Percentiles rank a stretch among this genome's conserved stretches.
phyloP scores from a whole-genome alignment of 768 basidiomycete genomes.

The Boletus rubropictus region DNA sequence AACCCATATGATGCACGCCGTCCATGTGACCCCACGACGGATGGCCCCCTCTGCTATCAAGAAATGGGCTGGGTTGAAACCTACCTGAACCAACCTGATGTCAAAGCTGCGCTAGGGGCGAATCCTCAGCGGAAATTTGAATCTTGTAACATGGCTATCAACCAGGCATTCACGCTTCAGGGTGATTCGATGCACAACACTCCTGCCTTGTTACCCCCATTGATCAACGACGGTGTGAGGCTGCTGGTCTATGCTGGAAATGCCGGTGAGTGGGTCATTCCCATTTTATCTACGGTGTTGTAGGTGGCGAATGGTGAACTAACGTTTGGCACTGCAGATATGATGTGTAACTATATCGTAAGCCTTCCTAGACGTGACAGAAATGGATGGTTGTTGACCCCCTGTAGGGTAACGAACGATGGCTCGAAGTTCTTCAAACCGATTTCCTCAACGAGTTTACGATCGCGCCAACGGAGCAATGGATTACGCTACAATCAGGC shows the following conservation, averaged over 20 bases:
- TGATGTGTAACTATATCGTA: constrained; percentile 84
- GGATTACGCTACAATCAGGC: constrained; percentile 49
- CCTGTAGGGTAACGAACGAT: constrained; percentile 66
- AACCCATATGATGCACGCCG: constrained; percentile 88
- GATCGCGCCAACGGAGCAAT: constrained; percentile 44
- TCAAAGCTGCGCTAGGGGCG: constrained; percentile 78
- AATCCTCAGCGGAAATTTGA: constrained; percentile 53
- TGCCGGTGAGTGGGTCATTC: constrained; percentile 45
- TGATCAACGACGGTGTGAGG: constrained; percentile 78
- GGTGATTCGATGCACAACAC: constrained; percentile 88
- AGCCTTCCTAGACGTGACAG: constrained; percentile 10
- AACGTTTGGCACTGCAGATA: constrained; percentile 41
- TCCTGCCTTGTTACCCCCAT: constrained; percentile 67
- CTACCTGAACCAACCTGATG: constrained; percentile 74
- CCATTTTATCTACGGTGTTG: background rate
- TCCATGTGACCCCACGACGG: constrained; percentile 63
- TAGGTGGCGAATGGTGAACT: constrained; percentile 4
- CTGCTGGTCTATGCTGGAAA: constrained; percentile 88
- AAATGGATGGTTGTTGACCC: background rate
- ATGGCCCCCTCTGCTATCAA: constrained; percentile 70
- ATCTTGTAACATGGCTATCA: constrained; percentile 75
- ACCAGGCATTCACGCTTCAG: constrained; percentile 71
- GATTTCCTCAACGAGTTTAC: constrained; percentile 59
- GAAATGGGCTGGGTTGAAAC: constrained; percentile 85
- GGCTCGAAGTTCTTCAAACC: constrained; percentile 61